Evolutionary conservation across 345 rosid species (phyloP), one percentile per base, ranked within the genome.

Genomic region (Salix suchowensis): DNA sequence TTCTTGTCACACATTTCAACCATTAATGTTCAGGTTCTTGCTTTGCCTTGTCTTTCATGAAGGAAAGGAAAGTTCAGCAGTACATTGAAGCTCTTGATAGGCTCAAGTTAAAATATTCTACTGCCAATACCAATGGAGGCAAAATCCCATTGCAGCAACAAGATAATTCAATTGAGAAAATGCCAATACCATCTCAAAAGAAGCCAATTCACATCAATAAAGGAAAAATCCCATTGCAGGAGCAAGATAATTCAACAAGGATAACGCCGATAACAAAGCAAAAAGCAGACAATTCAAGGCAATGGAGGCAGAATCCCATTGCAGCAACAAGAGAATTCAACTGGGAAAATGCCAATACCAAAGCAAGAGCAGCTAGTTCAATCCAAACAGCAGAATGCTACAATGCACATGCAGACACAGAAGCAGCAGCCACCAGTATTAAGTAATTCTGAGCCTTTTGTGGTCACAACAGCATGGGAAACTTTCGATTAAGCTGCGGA

Each of bases 401-500:
- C 64, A 58, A 58, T n/a, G 28, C 14, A n/a, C 10, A 58, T 58
- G 28, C 64, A 28, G 23, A n/a, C 64, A 23, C 28, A n/a, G 46
- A 42, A 11, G 50, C 75, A 76, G 68, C 68, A 75, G 79, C 74
- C 28, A 21, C 70, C 34, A 48, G 15, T 50, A 37, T 48, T 28
- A n/a, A 74, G 26, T 24, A 72, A 70, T 44, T 74, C 76, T 0
- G 76, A 67, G 23, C 58, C 84, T 1, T 39, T 66, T 54, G 81
- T 81, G 34, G 37, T 81, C 40, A 74, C 81, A 5, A 77, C 78
- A 64, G 36, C 78, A 40, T 81, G 84, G 84, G 84, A 74, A 74
- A 81, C 81, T 16, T 81, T 81, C 54, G 84, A 81, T 74, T 77
- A 70, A 70, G 10, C 32, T 8, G 13, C 16, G 60, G 62, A 66